Conservation (phyloP, 139 green algal genomes). For the Micromonas commoda region DNA sequence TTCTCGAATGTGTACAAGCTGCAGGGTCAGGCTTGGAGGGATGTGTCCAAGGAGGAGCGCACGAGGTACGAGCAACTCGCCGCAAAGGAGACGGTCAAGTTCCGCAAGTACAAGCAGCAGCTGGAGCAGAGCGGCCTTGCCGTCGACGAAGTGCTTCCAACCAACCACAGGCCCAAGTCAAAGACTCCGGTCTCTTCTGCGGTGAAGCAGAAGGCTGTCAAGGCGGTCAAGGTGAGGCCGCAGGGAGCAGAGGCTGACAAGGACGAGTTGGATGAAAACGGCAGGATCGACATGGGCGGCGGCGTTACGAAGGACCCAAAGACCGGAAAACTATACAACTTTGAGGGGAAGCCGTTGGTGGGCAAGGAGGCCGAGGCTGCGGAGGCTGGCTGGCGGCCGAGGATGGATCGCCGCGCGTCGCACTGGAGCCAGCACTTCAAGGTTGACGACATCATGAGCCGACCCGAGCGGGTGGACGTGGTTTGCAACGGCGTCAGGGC, state of each 20-base stretch:
- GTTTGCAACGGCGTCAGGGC: constrained; percentile 17
- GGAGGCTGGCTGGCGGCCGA: not conserved
- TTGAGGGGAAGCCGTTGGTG: not conserved
- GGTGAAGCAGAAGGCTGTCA: too few relatives aligned
- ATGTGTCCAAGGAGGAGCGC: not conserved
- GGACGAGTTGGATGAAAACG: not conserved
- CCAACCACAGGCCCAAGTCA: too few relatives aligned
- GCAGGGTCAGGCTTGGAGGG: constrained; percentile 7
- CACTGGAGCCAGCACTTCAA: not conserved
- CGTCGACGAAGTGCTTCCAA: too few relatives aligned
- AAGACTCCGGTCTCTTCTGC: too few relatives aligned
- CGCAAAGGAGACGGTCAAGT: not conserved
- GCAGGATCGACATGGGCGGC: not conserved
- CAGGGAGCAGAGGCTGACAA: too few relatives aligned
- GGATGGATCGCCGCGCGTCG: not conserved
- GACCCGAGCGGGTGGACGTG: not conserved
- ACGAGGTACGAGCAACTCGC: constrained; percentile 6
- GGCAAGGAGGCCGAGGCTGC: not conserved
- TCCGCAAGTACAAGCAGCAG: not conserved
- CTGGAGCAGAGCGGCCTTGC: not conserved
- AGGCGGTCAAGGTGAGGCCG: too few relatives aligned
- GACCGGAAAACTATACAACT: not conserved
- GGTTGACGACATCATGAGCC: not conserved
- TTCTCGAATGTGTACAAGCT: constrained; percentile 5
- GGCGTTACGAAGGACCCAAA: not conserved